Conservation (phyloP, 2,329 filamentous ascomycete species). For the Neocatenulostroma microsporum region DNA sequence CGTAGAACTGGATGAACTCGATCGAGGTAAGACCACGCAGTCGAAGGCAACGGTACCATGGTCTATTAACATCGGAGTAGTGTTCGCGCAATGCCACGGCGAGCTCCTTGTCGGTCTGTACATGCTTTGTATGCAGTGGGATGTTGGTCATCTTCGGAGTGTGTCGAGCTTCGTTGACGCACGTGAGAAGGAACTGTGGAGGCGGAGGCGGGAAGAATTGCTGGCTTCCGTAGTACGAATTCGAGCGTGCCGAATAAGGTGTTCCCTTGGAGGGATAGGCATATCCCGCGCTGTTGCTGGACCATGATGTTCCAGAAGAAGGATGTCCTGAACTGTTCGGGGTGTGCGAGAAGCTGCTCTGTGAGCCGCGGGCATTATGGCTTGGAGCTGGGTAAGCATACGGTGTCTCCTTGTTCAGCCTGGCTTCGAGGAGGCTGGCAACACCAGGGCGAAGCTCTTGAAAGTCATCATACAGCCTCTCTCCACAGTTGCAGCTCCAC, state of each 20-base stretch:
- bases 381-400: constrained; percentile 6
- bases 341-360: background rate
- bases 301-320: constrained; percentile 6
- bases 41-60: constrained; percentile 27
- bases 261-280: background rate
- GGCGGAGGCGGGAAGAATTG: constrained; percentile 14
- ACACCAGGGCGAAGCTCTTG: constrained; percentile 31
- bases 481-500: constrained; percentile 15
- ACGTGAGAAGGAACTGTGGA: constrained; percentile 31
- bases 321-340: constrained; percentile 3
- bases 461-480: constrained; percentile 33
- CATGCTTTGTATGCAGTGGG: background rate
- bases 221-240: constrained; percentile 2
- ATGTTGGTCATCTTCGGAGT: constrained; percentile 29
- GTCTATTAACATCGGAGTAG: constrained; percentile 28
- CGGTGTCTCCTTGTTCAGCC: constrained; percentile 16
- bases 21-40: constrained; percentile 32
- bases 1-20: constrained; percentile 32
- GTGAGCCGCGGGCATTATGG: background rate
- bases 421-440: constrained; percentile 32
- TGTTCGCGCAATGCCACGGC: constrained; percentile 29
- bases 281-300: constrained; percentile 5
- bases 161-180: constrained; percentile 31
- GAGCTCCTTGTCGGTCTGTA: constrained; percentile 10
- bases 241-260: constrained; percentile 4